These are phyloP conservation scores for Scolecobasidium constrictum DNA, from an alignment of 2,329 filamentous ascomycete genomes.

Conservation along the genomic window DNA sequence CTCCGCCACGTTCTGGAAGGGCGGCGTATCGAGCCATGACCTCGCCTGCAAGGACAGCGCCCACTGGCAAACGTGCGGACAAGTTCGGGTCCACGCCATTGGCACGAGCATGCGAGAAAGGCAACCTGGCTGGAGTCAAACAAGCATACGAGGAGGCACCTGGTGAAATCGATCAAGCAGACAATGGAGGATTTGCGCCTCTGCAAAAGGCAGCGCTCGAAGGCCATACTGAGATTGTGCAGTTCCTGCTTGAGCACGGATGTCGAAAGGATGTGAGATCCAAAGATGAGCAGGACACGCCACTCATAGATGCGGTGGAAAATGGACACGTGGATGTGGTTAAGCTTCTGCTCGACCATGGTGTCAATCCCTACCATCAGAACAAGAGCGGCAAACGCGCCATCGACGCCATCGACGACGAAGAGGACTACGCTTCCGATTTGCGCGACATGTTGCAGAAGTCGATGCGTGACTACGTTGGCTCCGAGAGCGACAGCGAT, in stretches of 20 bases:
- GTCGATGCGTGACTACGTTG: slow-evolving; percentile 34
- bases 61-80: slow-evolving; percentile 75
- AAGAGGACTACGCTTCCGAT: slow-evolving; percentile 66
- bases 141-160: slow-evolving; percentile 65
- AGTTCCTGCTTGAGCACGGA: slow-evolving; percentile 72
- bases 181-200: slow-evolving; percentile 94
- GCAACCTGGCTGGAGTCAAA: slow-evolving; percentile 70
- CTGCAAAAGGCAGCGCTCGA: slow-evolving; percentile 86
- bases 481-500: slow-evolving; percentile 37
- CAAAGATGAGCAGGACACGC: slow-evolving; percentile 72
- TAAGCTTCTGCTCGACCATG: slow-evolving; percentile 69
- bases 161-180: slow-evolving; percentile 77
- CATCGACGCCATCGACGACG: slow-evolving; percentile 67
- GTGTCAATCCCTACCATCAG: slow-evolving; percentile 81
- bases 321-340: slow-evolving; percentile 89
- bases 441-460: slow-evolving; percentile 64
- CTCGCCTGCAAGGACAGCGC: slow-evolving; percentile 32
- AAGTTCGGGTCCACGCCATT: slow-evolving; percentile 85
- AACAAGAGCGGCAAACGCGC: slow-evolving; percentile 92
- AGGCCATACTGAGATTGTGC: slow-evolving; percentile 77
- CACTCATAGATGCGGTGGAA: slow-evolving; percentile 89
- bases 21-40: slow-evolving; percentile 51
- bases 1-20: slow-evolving; percentile 33
- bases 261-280: slow-evolving; percentile 75
- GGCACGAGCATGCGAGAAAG: slow-evolving; percentile 79